Percentiles rank a stretch among this genome's conserved stretches.
These are phyloP conservation scores for Cercospora citrullina DNA, from an alignment of 2,329 filamentous ascomycete genomes.

Conservation along the genomic window DNA sequence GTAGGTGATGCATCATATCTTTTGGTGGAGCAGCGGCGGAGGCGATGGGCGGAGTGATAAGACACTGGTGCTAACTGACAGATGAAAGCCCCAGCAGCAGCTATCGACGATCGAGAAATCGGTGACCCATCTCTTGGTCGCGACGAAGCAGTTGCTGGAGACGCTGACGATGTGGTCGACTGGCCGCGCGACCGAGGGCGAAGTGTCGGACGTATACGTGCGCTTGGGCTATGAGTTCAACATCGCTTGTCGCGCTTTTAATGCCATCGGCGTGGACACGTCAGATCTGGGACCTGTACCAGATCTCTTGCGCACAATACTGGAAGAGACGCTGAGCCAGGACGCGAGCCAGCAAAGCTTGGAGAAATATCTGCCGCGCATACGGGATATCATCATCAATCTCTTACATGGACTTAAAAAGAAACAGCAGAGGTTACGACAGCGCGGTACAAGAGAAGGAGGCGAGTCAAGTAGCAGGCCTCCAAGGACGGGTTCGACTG, in stretches of 20 bases:
- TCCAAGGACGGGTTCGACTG: slow-evolving; percentile 47
- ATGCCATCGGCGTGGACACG: slow-evolving; percentile 94
- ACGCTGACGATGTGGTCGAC: slow-evolving; percentile 98
- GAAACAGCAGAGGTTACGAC: slow-evolving; percentile 85
- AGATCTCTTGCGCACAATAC: slow-evolving; percentile 81
- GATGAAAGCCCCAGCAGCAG: slow-evolving; percentile 64
- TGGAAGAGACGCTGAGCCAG: slow-evolving; percentile 94
- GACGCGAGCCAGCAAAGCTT: slow-evolving; percentile 92
- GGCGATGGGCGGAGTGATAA: background rate
- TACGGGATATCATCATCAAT: slow-evolving; percentile 98
- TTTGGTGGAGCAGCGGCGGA: background rate
- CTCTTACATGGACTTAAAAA: slow-evolving; percentile 92
- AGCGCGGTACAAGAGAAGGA: slow-evolving; percentile 50
- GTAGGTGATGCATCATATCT: slow-evolving; percentile 22
- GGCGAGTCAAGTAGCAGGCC: slow-evolving; percentile 31
- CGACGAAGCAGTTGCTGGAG: slow-evolving; percentile 95
- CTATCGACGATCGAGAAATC: slow-evolving; percentile 98
- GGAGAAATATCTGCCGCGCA: slow-evolving; percentile 88
- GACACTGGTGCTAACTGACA: slow-evolving; percentile 23
- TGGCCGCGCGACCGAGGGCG: slow-evolving; percentile 83
- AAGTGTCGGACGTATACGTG: slow-evolving; percentile 98
- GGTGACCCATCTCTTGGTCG: slow-evolving; percentile 94
- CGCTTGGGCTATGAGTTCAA: slow-evolving; percentile 98
- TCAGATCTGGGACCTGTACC: slow-evolving; percentile 92
- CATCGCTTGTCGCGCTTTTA: slow-evolving; percentile 95